Percentiles rank a stretch among this genome's conserved stretches.
These are phyloP conservation scores for Coemansia sp. DNA, from an alignment of 192 early-diverging fungal species.

Conservation along the genomic window DNA sequence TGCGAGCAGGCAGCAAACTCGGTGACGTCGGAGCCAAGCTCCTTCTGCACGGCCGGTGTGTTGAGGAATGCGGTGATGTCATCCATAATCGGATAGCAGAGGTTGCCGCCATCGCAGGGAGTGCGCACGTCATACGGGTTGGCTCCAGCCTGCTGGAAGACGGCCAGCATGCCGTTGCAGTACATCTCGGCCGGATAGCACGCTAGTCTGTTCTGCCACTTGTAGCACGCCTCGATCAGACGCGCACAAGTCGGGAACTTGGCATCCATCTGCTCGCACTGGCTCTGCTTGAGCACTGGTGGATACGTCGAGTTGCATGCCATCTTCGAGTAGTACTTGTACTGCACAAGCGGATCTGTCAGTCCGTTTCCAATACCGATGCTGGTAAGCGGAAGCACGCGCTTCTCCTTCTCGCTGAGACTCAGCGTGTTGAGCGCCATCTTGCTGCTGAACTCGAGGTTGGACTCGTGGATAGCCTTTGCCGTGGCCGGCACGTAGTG, in stretches of 20 bases:
- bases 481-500: constrained; percentile 95
- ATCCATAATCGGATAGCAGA: constrained; percentile 85
- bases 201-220: constrained; percentile 69
- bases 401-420: constrained; percentile 45
- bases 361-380: constrained; percentile 91
- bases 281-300: constrained; percentile 71
- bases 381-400: constrained; percentile 69
- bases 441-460: constrained; percentile 58
- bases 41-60: constrained; percentile 67
- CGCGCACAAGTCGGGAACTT: constrained; percentile 73
- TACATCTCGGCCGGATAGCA: constrained; percentile 83
- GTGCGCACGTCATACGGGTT: constrained; percentile 95
- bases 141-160: constrained; percentile 78
- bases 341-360: constrained; percentile 87
- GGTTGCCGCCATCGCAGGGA: constrained; percentile 76
- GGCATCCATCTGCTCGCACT: constrained; percentile 74
- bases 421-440: constrained; percentile 17
- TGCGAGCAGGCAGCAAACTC: constrained; percentile 82
- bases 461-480: constrained; percentile 74
- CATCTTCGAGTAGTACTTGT: constrained; percentile 81
- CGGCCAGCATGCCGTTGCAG: constrained; percentile 82
- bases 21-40: constrained; percentile 72
- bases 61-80: constrained; percentile 84
- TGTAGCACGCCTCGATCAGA: constrained; percentile 83
- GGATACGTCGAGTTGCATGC: constrained; percentile 72